Percentiles rank a stretch among this genome's conserved stretches.
These are phyloP conservation scores for Penicillium macrosclerotiorum DNA, from an alignment of 495 filamentous ascomycete species.

Conservation along the genomic window DNA sequence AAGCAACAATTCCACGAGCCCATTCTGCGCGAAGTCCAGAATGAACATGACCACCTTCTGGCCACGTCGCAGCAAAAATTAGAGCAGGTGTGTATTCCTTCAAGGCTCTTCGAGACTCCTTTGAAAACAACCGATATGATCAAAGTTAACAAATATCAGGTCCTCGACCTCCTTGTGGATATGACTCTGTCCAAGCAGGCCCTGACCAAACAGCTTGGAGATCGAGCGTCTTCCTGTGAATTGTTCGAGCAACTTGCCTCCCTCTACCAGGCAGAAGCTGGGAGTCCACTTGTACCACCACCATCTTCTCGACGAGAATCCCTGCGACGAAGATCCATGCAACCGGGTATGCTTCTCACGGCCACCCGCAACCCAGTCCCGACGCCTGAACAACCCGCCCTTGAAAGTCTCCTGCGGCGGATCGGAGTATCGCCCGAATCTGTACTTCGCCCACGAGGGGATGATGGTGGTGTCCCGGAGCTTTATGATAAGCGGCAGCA, in stretches of 20 bases:
- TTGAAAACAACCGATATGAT: conserved; percentile 4
- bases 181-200: conserved; percentile 37
- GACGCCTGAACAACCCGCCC: conserved; percentile 23
- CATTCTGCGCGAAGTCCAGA: conserved; percentile 44
- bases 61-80: conserved; percentile 32
- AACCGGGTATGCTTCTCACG: conserved; percentile 13
- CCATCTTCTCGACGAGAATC: conserved; percentile 30
- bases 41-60: conserved; percentile 31
- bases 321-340: conserved; percentile 29
- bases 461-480: conserved; percentile 14
- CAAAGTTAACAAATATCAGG: conserved; percentile 16
- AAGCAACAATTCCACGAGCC: conserved; percentile 60
- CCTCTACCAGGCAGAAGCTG: conserved; percentile 34
- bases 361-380: conserved; percentile 14
- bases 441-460: conserved; percentile 24
- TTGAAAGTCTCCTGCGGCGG: conserved; percentile 39
- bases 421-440: conserved; percentile 35
- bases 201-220: conserved; percentile 26
- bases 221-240: conserved; percentile 38
- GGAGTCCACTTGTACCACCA: conserved; percentile 19
- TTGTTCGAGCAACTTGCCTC: conserved; percentile 32
- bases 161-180: conserved; percentile 31
- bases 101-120: too few relatives aligned
- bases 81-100: conserved; percentile 36
- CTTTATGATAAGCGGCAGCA: conserved; percentile 33